Evolutionary conservation across 1,284 basidiomycete genomes (phyloP).

Genomic region (Porogramme epimiltina): DNA sequence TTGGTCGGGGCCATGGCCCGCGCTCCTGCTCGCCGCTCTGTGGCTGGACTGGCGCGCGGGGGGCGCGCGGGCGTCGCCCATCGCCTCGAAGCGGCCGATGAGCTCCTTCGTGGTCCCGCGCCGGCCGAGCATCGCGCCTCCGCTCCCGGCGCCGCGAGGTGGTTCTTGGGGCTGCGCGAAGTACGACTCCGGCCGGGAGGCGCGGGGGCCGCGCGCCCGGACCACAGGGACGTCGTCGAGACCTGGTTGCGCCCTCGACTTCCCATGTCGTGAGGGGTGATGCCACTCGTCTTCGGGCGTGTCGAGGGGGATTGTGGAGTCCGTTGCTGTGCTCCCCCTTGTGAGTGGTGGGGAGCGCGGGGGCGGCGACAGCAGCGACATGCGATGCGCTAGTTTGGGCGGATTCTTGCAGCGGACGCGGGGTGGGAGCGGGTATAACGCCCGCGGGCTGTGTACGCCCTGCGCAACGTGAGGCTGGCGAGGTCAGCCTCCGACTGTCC

Average conservation of each 20-base stretch:
- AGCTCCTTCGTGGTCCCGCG: conserved; percentile 38
- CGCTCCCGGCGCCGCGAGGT: conserved; percentile 5
- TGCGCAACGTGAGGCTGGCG: too few species aligned
- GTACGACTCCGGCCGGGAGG: too few species aligned
- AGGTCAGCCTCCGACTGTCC: too few species aligned
- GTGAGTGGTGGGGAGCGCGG: conserved; percentile 27
- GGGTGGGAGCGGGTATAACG: too few species aligned
- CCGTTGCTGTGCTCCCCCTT: conserved; percentile 18
- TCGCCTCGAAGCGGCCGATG: conserved; percentile 36
- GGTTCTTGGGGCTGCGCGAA: conserved; percentile 7
- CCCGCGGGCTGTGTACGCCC: too few species aligned
- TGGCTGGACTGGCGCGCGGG: too few species aligned
- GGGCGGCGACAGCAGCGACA: conserved; percentile 23
- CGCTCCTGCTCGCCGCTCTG: conserved; percentile 20
- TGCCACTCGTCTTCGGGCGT: conserved; percentile 26
- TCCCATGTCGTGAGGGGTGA: not conserved
- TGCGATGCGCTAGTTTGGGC: too few species aligned
- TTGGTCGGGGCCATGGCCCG: conserved; percentile 19
- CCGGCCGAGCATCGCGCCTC: conserved; percentile 3
- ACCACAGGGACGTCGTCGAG: too few species aligned
- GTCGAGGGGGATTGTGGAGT: conserved; percentile 16
- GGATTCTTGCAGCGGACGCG: too few species aligned
- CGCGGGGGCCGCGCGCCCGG: too few species aligned
- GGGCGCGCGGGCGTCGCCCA: conserved; percentile 12
- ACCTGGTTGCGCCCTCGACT: not conserved